phyloP scores from a whole-genome alignment of 768 basidiomycete genomes.

The Kondoa subrosea region DNA sequence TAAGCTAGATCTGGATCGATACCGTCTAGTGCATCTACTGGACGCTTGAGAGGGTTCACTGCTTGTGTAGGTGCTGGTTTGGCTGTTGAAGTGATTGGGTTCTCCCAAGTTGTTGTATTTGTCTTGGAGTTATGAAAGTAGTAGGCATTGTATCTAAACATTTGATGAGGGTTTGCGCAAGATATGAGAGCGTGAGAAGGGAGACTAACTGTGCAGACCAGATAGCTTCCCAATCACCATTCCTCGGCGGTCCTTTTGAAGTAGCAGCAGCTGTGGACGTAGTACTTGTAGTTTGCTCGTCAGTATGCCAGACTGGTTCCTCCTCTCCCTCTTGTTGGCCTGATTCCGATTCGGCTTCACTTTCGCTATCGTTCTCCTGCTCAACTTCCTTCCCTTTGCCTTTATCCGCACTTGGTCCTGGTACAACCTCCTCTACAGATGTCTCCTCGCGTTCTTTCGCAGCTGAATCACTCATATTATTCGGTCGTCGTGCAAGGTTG shows the following conservation, averaged over 20 bases:
- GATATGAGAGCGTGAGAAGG: background rate
- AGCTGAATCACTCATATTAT: background rate
- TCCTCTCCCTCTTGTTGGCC: background rate
- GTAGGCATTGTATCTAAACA: constrained; percentile 11
- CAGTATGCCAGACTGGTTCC: constrained; percentile 2
- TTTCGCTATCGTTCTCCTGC: too few relatives aligned
- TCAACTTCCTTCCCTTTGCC: background rate
- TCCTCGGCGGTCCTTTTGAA: background rate
- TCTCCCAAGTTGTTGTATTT: constrained; percentile 14
- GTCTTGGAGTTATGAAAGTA: constrained; percentile 19
- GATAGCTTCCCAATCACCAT: constrained; percentile 11
- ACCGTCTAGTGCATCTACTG: constrained; percentile 13
- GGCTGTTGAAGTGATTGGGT: constrained; percentile 12
- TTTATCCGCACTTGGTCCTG: background rate
- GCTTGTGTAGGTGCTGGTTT: constrained; percentile 1
- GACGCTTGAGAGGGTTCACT: background rate
- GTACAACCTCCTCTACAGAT: constrained; percentile 2
- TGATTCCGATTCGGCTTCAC: background rate
- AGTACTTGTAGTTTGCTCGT: background rate
- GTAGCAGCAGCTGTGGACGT: background rate
- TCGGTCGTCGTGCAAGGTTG: background rate
- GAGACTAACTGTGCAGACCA: background rate
- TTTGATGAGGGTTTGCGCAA: background rate
- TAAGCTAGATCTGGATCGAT: constrained; percentile 20
- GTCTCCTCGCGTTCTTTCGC: background rate